Conservation (phyloP, 352 stramenopile species). For the Globisporangium sylvaticum region DNA sequence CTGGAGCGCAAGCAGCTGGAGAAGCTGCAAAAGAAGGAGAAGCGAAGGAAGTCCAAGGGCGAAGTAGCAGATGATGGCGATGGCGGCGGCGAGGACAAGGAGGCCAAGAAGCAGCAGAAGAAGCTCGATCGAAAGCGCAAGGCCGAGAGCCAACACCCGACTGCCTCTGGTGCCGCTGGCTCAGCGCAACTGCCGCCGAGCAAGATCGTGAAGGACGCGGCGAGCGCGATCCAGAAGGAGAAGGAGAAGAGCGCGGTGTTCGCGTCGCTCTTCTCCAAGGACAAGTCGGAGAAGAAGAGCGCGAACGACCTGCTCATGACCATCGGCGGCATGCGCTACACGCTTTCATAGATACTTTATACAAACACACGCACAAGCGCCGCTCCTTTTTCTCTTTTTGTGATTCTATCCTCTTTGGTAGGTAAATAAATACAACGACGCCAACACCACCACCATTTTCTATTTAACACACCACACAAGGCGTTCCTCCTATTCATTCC, state of each 20-base stretch:
- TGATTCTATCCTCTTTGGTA: not conserved
- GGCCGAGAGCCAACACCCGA: constrained; percentile 12
- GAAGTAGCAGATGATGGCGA: not conserved
- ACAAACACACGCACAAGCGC: not conserved
- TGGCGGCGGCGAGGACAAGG: constrained; percentile 5
- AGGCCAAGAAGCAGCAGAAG: constrained; percentile 15
- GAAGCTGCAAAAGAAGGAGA: constrained; percentile 52
- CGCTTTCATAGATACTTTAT: constrained; percentile 47
- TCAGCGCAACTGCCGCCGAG: constrained; percentile 17
- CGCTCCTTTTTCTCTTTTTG: not conserved
- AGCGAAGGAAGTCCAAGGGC: constrained; percentile 33
- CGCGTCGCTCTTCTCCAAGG: constrained; percentile 74
- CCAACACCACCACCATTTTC: not conserved
- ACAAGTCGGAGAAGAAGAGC: constrained; percentile 59
- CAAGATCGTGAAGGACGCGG: constrained; percentile 58
- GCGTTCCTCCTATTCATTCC: not conserved
- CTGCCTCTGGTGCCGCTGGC: not conserved
- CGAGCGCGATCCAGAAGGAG: constrained; percentile 54
- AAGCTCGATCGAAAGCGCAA: constrained; percentile 45
- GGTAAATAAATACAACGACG: not conserved
- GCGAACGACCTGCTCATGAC: constrained; percentile 87
- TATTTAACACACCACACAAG: not conserved
- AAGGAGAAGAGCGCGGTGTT: constrained; percentile 80
- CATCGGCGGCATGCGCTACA: constrained; percentile 78
- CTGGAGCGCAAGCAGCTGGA: constrained; percentile 45